phyloP scores from a whole-genome alignment of 1,139 yeast species.

The Lodderomyces beijingensis region DNA sequence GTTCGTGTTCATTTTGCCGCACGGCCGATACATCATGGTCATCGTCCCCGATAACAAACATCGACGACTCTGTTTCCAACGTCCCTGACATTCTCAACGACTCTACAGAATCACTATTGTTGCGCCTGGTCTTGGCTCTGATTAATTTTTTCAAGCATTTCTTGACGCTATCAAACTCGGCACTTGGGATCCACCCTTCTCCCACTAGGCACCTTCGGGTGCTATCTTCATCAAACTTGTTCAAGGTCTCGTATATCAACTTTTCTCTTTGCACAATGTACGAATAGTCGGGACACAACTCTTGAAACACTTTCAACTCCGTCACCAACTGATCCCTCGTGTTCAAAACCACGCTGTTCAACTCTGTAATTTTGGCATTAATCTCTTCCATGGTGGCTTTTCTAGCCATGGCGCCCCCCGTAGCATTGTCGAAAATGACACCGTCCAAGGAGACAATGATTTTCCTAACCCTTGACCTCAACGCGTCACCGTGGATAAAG shows the following conservation, averaged over 20 bases:
- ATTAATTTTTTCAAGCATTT: constrained; percentile 24
- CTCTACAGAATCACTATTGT: constrained; percentile 4
- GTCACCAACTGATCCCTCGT: constrained; percentile 68
- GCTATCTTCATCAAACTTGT: constrained; percentile 78
- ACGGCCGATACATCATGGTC: constrained; percentile 7
- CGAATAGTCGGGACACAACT: constrained; percentile 33
- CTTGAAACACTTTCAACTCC: constrained; percentile 70
- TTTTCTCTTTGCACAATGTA: constrained; percentile 63
- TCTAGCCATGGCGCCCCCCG: constrained; percentile 50
- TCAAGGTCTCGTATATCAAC: constrained; percentile 68
- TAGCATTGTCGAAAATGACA: constrained; percentile 57
- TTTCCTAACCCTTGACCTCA: constrained; percentile 62
- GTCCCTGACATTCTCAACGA: constrained; percentile 9
- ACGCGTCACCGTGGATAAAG: constrained; percentile 80
- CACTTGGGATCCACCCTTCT: constrained; percentile 91
- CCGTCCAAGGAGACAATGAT: constrained; percentile 88
- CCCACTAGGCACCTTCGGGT: constrained; percentile 86
- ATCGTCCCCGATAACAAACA: constrained; percentile 50
- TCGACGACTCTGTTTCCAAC: constrained; percentile 22
- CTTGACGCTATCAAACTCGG: constrained; percentile 24
- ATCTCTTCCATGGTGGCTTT: constrained; percentile 56
- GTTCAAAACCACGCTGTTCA: constrained; percentile 56
- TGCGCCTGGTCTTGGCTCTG: constrained; percentile 20
- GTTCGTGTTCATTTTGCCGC: constrained; percentile 5
- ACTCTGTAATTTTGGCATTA: constrained; percentile 46